Percentiles rank a stretch among this genome's conserved stretches.
These are phyloP conservation scores for Xylaria sp. DNA, from an alignment of 495 filamentous ascomycete species.

Conservation along the genomic window DNA sequence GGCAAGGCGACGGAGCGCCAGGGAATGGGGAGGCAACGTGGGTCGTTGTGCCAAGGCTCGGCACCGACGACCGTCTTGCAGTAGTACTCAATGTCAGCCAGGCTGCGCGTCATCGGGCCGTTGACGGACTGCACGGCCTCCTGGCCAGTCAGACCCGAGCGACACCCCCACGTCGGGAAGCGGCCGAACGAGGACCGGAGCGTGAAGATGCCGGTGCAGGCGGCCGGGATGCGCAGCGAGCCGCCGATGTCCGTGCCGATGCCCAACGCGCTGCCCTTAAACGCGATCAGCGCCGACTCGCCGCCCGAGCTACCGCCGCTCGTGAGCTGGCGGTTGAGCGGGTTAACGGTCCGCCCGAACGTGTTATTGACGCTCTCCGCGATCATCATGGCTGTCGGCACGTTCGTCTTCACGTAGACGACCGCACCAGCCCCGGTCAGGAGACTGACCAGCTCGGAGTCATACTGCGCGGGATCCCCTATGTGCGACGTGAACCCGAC, in stretches of 20 bases:
- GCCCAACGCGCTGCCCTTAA: conserved; percentile 75
- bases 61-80: conserved; percentile 71
- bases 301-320: conserved; percentile 89
- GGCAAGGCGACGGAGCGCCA: conserved; percentile 68
- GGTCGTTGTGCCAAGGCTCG: conserved; percentile 84
- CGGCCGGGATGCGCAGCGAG: conserved; percentile 83
- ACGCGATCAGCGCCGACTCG: conserved; percentile 77
- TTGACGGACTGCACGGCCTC: conserved; percentile 84
- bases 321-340: conserved; percentile 75
- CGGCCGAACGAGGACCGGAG: conserved; percentile 82
- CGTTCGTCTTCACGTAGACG: conserved; percentile 89
- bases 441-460: conserved; percentile 50
- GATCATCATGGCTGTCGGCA: conserved; percentile 82
- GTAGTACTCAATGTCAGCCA: conserved; percentile 80
- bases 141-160: conserved; percentile 84
- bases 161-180: conserved; percentile 79
- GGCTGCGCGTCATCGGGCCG: conserved; percentile 83
- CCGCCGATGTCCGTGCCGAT: conserved; percentile 90
- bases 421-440: conserved; percentile 81
- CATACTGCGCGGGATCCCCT: conserved; percentile 36
- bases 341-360: conserved; percentile 77
- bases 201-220: conserved; percentile 85
- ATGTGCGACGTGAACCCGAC: conserved; percentile 48
- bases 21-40: conserved; percentile 76
- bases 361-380: conserved; percentile 86